phyloP scores from a whole-genome alignment of 192 early-diverging fungal genomes.

The Chytriomyces sp. region DNA sequence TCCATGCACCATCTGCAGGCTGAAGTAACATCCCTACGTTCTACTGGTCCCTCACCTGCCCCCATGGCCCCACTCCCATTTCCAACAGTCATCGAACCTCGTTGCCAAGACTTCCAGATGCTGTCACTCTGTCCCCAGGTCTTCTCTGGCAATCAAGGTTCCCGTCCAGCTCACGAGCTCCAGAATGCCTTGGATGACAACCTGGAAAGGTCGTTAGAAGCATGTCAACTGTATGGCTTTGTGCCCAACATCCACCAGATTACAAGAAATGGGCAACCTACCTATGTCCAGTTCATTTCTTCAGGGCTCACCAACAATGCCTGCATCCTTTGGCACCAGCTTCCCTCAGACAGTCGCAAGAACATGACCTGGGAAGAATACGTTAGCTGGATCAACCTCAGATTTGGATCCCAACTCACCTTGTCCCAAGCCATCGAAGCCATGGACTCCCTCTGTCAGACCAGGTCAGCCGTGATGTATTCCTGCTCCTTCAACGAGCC shows the following conservation, averaged over 20 bases:
- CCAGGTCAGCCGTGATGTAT: not conserved
- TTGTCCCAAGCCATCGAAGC: not conserved
- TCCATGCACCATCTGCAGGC: no score
- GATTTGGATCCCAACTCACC: not conserved
- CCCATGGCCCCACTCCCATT: no score
- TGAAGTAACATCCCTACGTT: no score
- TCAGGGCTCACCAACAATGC: slow-evolving; percentile 14
- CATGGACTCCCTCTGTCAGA: not conserved
- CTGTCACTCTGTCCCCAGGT: not conserved
- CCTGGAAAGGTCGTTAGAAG: not conserved
- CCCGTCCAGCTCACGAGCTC: not conserved
- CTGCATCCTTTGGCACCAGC: not conserved
- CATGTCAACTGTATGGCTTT: not conserved
- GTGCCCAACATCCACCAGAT: not conserved
- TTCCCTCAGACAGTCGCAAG: not conserved
- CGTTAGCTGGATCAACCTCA: not conserved
- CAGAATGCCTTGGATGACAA: not conserved
- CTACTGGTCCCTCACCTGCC: no score
- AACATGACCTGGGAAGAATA: not conserved
- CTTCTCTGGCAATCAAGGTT: not conserved
- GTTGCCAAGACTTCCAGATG: not conserved
- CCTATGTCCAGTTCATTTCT: slow-evolving; percentile 9
- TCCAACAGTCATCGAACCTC: no score
- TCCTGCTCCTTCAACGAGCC: not conserved
- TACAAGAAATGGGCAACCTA: not conserved